Evolutionary conservation across 805 yeast genomes (phyloP), one percentile per base, ranked within the genome.

Genomic region (Yamadazyma takamatsuzukensis): DNA sequence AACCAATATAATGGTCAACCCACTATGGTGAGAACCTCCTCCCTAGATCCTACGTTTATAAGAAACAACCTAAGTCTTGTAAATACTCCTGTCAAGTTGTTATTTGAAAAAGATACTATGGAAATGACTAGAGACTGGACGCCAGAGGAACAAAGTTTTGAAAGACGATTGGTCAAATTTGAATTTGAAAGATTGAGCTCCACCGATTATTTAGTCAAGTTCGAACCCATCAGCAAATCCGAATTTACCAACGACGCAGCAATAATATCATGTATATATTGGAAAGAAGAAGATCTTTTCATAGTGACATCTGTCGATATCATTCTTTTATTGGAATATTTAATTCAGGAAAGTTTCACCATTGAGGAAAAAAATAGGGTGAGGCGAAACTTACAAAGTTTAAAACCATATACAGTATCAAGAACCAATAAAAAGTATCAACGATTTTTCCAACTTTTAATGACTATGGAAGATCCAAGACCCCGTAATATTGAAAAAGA

Each of bases 401-500:
- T 78, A 41, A 73, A 73, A 43, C 85, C 87, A 2, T 50, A 61
- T 26, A 80, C 86, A 0, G 68, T 80, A 10, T 67, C 78, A 13
- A 71, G 80, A 40, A 53, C 68, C 4, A 61, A 62, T 33, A 45
- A 51, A 25, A 44, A 48, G 8, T 48, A 47, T 35, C 45, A 44
- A 30, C 60, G 49, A 43, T 58, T 60, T 39, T 60, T 60, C 37
- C 51, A 53, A 27, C 22, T 70, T 30, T 68, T 80, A 22, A 80
- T 80, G 86, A 56, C 66, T 19, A 80, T 72, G 63, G 72, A 72
- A 18, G 66, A 66, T 35, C 87, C 87, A 2, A 64, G 76, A 42
- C 87, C 87, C 4, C 59, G 87, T 25, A 78, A 78, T 42, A 80
- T 80, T 27, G 86, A 78, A 45, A 80, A 80, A 50, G 83, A 79